A percentile compares a stretch with the other conserved stretches of the same genome.
phyloP scores from a whole-genome alignment of 257 asterid species.

The Orobanche coerulescens region DNA sequence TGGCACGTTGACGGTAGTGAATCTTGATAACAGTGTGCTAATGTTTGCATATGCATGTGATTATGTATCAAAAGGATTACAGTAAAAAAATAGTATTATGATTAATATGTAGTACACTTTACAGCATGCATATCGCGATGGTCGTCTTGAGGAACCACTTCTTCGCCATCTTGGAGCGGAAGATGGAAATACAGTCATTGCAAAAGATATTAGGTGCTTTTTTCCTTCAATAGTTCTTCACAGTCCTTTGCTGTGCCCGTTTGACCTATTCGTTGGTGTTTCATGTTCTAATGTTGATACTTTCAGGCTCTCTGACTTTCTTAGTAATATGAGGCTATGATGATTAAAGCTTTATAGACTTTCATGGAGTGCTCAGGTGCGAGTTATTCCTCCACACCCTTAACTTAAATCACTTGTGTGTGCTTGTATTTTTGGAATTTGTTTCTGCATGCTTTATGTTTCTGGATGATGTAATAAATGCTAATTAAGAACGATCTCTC shows the following conservation, averaged over 20 bases:
- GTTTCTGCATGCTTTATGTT: background rate
- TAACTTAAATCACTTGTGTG: background rate
- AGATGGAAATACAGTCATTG: slow-evolving; percentile 57
- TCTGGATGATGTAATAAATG: background rate
- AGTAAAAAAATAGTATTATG: too few relatives aligned
- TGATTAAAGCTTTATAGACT: slow-evolving; percentile 35
- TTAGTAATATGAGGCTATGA: slow-evolving; percentile 53
- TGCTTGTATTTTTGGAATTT: slow-evolving; percentile 1
- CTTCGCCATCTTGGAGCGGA: slow-evolving; percentile 64
- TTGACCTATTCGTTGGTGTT: too few relatives aligned
- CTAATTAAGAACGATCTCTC: background rate
- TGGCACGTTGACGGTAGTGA: too few relatives aligned
- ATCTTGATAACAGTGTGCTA: too few relatives aligned
- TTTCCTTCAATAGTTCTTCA: background rate
- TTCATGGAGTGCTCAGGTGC: slow-evolving; percentile 24
- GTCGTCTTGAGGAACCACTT: slow-evolving; percentile 67
- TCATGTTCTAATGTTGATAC: background rate
- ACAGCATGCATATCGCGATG: slow-evolving; percentile 80
- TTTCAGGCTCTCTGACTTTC: slow-evolving; percentile 70
- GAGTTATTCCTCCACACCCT: background rate
- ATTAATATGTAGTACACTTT: too few relatives aligned
- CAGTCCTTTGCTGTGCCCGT: slow-evolving; percentile 4
- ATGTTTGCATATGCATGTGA: too few relatives aligned
- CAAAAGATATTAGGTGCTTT: slow-evolving; percentile 59
- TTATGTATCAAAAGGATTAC: too few relatives aligned